Base-by-base conservation (phyloP, 139 green algal species). In the Pleodorina starrii region DNA sequence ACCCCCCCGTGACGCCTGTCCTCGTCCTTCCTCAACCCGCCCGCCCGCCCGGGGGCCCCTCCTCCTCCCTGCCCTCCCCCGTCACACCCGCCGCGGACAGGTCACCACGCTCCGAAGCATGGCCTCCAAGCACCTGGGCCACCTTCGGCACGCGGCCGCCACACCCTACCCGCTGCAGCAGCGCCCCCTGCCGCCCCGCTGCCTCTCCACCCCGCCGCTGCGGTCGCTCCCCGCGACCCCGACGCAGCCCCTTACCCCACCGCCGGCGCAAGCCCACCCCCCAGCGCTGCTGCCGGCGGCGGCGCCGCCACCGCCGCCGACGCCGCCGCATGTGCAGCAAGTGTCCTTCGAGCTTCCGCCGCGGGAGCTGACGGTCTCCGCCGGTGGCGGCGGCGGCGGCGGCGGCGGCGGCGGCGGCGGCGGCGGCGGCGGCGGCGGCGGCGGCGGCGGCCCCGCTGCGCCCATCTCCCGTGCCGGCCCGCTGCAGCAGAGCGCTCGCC, bases 121-220 rank as follows among this genome's bases (percentile, higher is more conserved):
- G 43, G 60, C 42, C 3, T 48, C 81, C n/a, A 46, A 29, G 0
- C 81, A 87, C 81, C 16, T 87, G 10, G 81, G 60, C n/a, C 5
- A 17, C 1, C 57, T 86, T 2, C 23, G 54, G 21, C 78, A 35
- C 4, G 25, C 36, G 10, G 36, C 50, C 9, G 32, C 35, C 1
- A 35, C 78, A 10, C 78, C 51, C 7, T 44, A 54, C 32, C 51
- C n/a, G 2, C 35, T 16, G 0, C 77, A 54, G 78, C 78, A 43
- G 7, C 54, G 38, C 38, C 79, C 38, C 38, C 79, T 54, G 3
- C 36, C 68, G 6, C 17, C 72, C 0, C 81, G 81, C 43, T 77
- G 51, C 60, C 10, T 66, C 27, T 87, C 81, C n/a, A 87, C 81
- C 1, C 81, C 60, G 42, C 81, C 81, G 5, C 42, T 77, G 42